These are phyloP conservation scores for Carex kokanica DNA, from an alignment of 176 grass and related monocot species.

Conservation along the genomic window DNA sequence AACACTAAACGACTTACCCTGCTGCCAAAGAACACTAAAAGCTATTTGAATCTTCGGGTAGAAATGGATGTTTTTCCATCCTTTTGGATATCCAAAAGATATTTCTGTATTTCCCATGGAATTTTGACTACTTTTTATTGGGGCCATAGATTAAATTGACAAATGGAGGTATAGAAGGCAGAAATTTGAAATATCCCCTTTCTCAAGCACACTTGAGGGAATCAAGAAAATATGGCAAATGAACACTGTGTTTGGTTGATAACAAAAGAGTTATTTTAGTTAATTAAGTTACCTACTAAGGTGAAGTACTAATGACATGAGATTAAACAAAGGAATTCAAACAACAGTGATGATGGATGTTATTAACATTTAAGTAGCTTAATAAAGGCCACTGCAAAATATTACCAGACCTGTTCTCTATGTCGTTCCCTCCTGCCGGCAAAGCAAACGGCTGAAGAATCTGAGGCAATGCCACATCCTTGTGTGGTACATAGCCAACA, in stretches of 20 bases:
- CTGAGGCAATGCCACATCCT: conserved; percentile 93
- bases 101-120: neutral
- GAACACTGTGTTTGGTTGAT: neutral
- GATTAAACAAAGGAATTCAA: neutral
- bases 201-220: neutral
- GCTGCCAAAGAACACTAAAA: neutral
- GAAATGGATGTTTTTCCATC: neutral
- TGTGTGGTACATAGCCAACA: conserved; percentile 74
- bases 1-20: neutral
- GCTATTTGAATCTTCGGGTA: neutral
- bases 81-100: neutral
- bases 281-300: neutral
- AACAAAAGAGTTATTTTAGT: neutral
- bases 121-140: neutral
- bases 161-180: neutral
- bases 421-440: conserved; percentile 81
- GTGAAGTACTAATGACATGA: neutral
- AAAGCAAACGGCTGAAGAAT: conserved; percentile 94
- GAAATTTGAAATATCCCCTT: neutral
- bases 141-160: neutral
- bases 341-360: neutral
- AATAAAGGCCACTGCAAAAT: neutral
- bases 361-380: neutral
- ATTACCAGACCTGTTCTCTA: conserved; percentile 69
- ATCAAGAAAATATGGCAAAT: neutral